phyloP scores from a whole-genome alignment of 148 eudicot species.

The Mesembryanthemum crystallinum region DNA sequence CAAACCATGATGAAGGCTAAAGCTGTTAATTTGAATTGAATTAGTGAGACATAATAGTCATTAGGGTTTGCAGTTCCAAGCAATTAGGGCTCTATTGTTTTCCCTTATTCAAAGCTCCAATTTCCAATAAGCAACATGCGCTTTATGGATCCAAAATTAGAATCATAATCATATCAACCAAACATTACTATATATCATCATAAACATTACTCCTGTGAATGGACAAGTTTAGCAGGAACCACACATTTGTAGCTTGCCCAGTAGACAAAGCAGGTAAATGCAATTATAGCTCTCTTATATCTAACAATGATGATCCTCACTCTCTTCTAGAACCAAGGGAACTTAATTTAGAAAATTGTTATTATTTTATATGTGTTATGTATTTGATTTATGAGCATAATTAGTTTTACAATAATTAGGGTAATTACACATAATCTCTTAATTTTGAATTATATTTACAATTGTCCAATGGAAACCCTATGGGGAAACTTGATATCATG shows the following conservation, averaged over 20 bases:
- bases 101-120: neutral
- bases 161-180: neutral
- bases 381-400: neutral
- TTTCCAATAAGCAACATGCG: neutral
- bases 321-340: conserved; percentile 2
- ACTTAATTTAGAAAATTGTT: neutral
- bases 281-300: conserved; percentile 20
- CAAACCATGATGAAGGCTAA: neutral
- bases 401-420: neutral
- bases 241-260: neutral
- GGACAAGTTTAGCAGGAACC: neutral
- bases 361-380: neutral
- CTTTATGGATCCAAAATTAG: too few species aligned
- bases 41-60: neutral
- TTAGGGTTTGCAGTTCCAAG: neutral
- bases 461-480: conserved; percentile 6
- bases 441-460: neutral
- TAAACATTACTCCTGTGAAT: neutral
- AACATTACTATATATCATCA: neutral
- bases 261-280: conserved; percentile 20
- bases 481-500: conserved; percentile 9
- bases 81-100: neutral
- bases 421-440: neutral
- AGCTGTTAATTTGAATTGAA: neutral
- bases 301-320: conserved; percentile 22